Evolutionary conservation across 495 filamentous ascomycete species (phyloP).

Genomic region (Lasiosphaeria hispida): DNA sequence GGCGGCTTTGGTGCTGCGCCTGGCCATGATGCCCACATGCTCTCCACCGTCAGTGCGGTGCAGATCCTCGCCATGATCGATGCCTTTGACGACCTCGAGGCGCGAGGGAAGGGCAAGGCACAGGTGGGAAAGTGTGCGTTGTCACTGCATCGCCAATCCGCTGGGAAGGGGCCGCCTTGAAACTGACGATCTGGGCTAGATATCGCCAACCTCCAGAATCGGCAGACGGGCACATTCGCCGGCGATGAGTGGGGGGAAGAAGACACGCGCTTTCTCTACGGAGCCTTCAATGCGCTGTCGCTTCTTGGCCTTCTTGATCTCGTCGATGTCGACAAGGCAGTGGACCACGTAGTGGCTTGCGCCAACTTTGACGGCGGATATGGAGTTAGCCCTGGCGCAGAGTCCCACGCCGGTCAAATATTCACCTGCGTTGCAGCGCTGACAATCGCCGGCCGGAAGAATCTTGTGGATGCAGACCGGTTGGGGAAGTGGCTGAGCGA

Average conservation of each 20-base stretch:
- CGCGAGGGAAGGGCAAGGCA: conserved; percentile 62
- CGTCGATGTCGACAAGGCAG: conserved; percentile 75
- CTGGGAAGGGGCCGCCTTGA: background rate
- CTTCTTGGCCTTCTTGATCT: conserved; percentile 67
- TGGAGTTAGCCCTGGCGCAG: conserved; percentile 81
- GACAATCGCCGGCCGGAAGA: conserved; percentile 74
- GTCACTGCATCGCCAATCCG: background rate
- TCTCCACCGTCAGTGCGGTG: conserved; percentile 89
- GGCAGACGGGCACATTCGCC: conserved; percentile 76
- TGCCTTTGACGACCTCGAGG: conserved; percentile 78
- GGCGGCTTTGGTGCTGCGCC: conserved; percentile 94
- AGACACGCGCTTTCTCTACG: conserved; percentile 92
- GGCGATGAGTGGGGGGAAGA: conserved; percentile 96
- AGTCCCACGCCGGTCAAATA: conserved; percentile 90
- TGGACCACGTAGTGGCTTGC: conserved; percentile 73
- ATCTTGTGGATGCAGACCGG: conserved; percentile 78
- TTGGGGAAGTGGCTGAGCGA: conserved; percentile 91
- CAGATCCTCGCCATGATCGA: conserved; percentile 85
- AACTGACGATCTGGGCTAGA: conserved; percentile 47
- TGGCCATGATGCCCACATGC: conserved; percentile 90
- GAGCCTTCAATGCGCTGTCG: conserved; percentile 81
- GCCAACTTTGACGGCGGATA: conserved; percentile 93
- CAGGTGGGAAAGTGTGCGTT: conserved; percentile 71
- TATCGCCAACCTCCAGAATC: conserved; percentile 78
- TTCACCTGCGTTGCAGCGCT: conserved; percentile 93